Percentiles rank a stretch among this genome's conserved stretches.
Conservation (phyloP, 73 alveolate species). For the Tetrahymena elliotti region DNA sequence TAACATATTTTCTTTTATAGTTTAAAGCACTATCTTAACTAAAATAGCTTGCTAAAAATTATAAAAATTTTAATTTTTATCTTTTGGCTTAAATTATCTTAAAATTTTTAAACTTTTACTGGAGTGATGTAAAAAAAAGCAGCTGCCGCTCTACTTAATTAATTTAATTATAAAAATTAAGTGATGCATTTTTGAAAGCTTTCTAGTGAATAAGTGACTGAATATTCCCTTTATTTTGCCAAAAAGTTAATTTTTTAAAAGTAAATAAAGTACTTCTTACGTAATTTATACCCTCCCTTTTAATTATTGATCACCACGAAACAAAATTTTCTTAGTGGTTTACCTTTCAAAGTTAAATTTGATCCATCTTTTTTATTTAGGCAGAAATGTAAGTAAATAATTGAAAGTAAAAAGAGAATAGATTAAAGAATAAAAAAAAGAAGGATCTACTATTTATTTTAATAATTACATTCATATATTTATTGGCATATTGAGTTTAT, state of each 20-base stretch:
- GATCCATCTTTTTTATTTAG: too few species aligned
- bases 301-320: neutral
- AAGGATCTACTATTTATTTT: neutral
- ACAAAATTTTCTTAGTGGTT: neutral
- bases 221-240: neutral
- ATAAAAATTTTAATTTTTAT: too few species aligned
- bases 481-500: neutral
- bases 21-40: neutral
- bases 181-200: neutral
- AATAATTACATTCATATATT: neutral
- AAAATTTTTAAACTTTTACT: neutral
- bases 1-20: too few species aligned
- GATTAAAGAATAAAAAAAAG: neutral
- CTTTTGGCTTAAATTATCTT: neutral
- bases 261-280: neutral
- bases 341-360: too few species aligned
- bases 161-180: neutral
- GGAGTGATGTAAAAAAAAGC: neutral
- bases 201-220: neutral
- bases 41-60: too few species aligned
- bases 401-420: too few species aligned
- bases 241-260: neutral
- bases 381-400: neutral
- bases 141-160: neutral
- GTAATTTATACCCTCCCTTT: neutral